Conservation (phyloP, 768 basidiomycete species). For the Panus rudis region DNA sequence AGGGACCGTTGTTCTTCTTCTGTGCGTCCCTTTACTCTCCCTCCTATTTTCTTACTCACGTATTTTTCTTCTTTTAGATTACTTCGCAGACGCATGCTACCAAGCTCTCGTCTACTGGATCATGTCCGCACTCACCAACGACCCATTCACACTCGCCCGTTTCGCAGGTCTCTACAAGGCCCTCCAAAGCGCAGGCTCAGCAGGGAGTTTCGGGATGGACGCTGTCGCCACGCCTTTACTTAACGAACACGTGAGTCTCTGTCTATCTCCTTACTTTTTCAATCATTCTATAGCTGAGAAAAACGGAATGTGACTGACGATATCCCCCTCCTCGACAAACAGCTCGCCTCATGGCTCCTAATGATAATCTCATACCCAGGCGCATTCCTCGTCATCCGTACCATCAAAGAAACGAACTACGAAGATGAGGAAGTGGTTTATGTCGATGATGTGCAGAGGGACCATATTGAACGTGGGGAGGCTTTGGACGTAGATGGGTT, state of each 20-base stretch:
- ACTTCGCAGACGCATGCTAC: slow-evolving; percentile 30
- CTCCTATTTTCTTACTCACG: too few species aligned
- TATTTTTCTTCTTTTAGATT: too few species aligned
- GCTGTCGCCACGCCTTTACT: slow-evolving; percentile 36
- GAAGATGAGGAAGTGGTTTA: slow-evolving; percentile 27
- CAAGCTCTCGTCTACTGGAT: slow-evolving; percentile 34
- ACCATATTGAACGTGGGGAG: too few species aligned
- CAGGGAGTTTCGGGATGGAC: slow-evolving; percentile 40
- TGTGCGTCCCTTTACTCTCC: slow-evolving; percentile 26
- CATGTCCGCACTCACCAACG: slow-evolving; percentile 38
- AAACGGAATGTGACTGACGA: background rate
- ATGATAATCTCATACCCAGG: slow-evolving; percentile 31
- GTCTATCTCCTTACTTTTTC: too few species aligned
- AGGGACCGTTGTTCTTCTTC: slow-evolving; percentile 35
- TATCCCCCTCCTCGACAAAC: background rate
- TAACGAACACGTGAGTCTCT: slow-evolving; percentile 28
- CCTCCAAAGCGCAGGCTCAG: slow-evolving; percentile 28
- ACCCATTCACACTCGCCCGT: slow-evolving; percentile 37
- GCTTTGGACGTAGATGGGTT: too few species aligned
- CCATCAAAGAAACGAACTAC: slow-evolving; percentile 33
- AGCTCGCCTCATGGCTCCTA: slow-evolving; percentile 29
- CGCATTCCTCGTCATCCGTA: slow-evolving; percentile 26
- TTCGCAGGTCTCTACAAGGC: slow-evolving; percentile 40
- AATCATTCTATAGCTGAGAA: too few species aligned
- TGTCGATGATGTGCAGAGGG: slow-evolving; percentile 20